phyloP scores from a whole-genome alignment of 2,329 filamentous ascomycete species.

The Dactylellina haptotyla region DNA sequence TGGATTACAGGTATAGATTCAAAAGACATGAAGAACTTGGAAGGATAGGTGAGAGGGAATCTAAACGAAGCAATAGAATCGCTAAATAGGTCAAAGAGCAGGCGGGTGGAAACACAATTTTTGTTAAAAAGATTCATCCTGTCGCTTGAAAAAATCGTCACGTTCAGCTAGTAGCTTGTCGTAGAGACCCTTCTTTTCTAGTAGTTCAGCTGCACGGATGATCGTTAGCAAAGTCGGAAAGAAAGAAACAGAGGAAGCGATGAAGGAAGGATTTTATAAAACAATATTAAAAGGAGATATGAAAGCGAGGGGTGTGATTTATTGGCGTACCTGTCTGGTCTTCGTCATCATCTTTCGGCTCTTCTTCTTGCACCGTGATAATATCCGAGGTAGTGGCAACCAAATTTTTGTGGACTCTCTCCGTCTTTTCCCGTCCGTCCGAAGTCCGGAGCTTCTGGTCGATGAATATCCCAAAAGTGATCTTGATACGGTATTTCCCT shows the following conservation, averaged over 20 bases:
- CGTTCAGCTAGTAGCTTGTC: constrained; percentile 39
- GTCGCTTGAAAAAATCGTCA: constrained; percentile 46
- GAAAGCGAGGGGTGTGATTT: too few species aligned
- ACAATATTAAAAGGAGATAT: too few species aligned
- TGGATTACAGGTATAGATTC: too few species aligned
- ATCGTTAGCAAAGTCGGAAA: too few species aligned
- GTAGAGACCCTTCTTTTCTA: constrained; percentile 48
- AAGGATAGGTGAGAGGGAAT: too few species aligned
- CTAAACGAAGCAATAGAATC: too few species aligned
- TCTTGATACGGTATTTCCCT: constrained; percentile 37
- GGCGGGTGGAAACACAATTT: too few species aligned
- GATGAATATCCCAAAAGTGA: constrained; percentile 41
- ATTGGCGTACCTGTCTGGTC: constrained; percentile 24
- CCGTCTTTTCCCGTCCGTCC: constrained; percentile 39
- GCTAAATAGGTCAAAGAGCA: too few species aligned
- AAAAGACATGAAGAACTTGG: too few species aligned
- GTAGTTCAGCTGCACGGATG: constrained; percentile 22
- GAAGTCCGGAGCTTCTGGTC: constrained; percentile 32
- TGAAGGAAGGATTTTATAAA: too few species aligned
- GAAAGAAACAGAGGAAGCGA: too few species aligned
- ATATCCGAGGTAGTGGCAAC: constrained; percentile 42
- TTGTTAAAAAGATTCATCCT: constrained; percentile 20
- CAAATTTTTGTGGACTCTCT: constrained; percentile 30
- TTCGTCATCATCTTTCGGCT: constrained; percentile 46
- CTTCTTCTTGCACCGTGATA: constrained; percentile 45